phyloP scores from a whole-genome alignment of 1,284 basidiomycete genomes.

The Sporisorium sorghi region DNA sequence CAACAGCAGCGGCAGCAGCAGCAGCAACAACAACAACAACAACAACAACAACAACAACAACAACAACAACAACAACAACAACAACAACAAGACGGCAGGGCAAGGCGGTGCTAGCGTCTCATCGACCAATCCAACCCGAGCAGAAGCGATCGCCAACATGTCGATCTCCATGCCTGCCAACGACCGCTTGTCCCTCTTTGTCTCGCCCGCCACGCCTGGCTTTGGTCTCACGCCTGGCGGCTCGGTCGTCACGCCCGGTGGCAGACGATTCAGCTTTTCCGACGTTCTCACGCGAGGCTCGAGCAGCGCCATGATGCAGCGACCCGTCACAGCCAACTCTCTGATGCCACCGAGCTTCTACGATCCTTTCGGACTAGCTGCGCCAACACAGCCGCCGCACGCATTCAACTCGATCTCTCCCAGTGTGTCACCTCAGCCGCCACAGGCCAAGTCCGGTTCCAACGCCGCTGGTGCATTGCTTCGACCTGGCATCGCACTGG shows the following conservation, averaged over 20 bases:
- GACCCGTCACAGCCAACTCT: conserved; percentile 36
- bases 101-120: not conserved
- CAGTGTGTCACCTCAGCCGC: conserved; percentile 20
- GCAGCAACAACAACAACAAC: too few species aligned
- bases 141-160: conserved; percentile 29
- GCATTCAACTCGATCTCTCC: conserved; percentile 12
- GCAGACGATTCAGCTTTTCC: conserved; percentile 51
- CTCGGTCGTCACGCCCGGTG: conserved; percentile 33
- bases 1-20: too few species aligned
- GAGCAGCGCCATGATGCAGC: conserved; percentile 6
- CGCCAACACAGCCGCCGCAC: conserved; percentile 7
- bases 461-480: not conserved
- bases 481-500: not conserved
- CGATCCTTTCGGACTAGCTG: conserved; percentile 11
- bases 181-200: conserved; percentile 36
- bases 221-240: conserved; percentile 43
- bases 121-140: conserved; percentile 15
- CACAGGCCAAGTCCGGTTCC: conserved; percentile 7
- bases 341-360: conserved; percentile 19
- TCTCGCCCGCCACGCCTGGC: conserved; percentile 29
- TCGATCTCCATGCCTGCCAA: conserved; percentile 36
- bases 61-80: not conserved
- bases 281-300: conserved; percentile 30
- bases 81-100: not conserved
- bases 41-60: too few species aligned